These are phyloP conservation scores for Hortaea werneckii DNA, from an alignment of 2,329 filamentous ascomycete species.

Conservation along the genomic window DNA sequence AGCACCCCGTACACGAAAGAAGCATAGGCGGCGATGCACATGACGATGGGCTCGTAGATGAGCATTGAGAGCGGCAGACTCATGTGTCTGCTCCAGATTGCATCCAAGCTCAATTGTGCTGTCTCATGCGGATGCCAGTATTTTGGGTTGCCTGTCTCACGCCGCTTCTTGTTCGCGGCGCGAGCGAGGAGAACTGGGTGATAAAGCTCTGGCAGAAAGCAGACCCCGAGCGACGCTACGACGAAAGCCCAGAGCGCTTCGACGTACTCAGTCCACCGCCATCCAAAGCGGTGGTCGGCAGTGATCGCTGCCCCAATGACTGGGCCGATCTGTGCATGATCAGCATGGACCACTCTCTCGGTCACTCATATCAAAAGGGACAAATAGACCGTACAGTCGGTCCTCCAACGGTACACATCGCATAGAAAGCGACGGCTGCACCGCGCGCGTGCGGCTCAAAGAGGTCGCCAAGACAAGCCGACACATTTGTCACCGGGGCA, in stretches of 20 bases:
- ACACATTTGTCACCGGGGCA: constrained; percentile 34
- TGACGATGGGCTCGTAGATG: constrained; percentile 38
- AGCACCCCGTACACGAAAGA: constrained; percentile 39
- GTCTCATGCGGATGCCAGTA: constrained; percentile 39
- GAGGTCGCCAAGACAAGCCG: constrained; percentile 36
- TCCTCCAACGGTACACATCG: constrained; percentile 31
- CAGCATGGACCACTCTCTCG: not conserved
- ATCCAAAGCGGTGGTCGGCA: constrained; percentile 30
- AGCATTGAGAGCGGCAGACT: constrained; percentile 36
- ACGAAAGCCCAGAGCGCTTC: constrained; percentile 31
- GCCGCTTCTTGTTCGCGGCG: constrained; percentile 30
- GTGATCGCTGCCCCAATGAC: constrained; percentile 33
- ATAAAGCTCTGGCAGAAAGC: constrained; percentile 33
- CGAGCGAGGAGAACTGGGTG: constrained; percentile 29
- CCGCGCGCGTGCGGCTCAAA: constrained; percentile 30
- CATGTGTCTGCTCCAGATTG: constrained; percentile 35
- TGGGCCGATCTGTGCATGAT: constrained; percentile 21
- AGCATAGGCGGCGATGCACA: constrained; percentile 40
- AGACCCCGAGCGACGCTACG: constrained; percentile 17
- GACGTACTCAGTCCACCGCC: constrained; percentile 38
- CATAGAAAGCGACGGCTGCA: constrained; percentile 30
- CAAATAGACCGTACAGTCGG: constrained; percentile 15
- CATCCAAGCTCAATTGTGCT: constrained; percentile 31
- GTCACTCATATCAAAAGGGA: too few species aligned
- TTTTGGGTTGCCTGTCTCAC: constrained; percentile 28